Percentiles rank a stretch among this genome's conserved stretches.
phyloP scores from a whole-genome alignment of 345 rosid genomes.

The Euclidium syriacum region DNA sequence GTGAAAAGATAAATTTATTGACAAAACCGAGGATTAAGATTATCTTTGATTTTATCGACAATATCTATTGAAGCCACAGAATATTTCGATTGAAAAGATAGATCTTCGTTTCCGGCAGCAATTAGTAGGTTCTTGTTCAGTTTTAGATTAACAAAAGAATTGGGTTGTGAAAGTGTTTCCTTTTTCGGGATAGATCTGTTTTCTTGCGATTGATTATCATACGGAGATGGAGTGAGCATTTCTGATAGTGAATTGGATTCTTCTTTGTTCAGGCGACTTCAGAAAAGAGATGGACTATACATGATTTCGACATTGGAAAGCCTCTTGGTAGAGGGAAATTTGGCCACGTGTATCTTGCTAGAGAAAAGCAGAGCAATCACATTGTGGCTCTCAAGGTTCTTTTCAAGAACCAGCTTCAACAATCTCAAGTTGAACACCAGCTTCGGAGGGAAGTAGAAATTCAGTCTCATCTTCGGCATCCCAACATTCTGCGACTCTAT shows the following conservation, averaged over 20 bases:
- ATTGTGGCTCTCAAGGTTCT: conserved; percentile 89
- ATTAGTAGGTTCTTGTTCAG: too few species aligned
- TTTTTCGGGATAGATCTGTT: neutral
- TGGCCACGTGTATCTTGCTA: conserved; percentile 87
- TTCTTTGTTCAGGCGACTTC: conserved; percentile 40
- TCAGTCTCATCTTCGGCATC: conserved; percentile 89
- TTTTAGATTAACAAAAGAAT: neutral
- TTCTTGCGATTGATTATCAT: neutral
- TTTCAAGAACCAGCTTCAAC: conserved; percentile 85
- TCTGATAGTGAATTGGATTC: neutral
- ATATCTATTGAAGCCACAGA: neutral
- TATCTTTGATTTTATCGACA: neutral
- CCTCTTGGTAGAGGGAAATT: conserved; percentile 94
- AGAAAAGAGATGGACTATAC: conserved; percentile 72
- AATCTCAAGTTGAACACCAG: conserved; percentile 94
- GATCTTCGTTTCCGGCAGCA: neutral
- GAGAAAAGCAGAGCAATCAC: conserved; percentile 94
- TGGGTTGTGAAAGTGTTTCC: neutral
- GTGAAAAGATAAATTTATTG: neutral
- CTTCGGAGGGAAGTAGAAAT: conserved; percentile 91
- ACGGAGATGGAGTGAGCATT: neutral
- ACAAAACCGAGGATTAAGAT: neutral
- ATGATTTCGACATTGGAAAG: conserved; percentile 83
- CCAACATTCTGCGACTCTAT: conserved; percentile 78
- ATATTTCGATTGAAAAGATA: neutral